Base-by-base conservation (phyloP, 169 alveolate genomes). In the Plasmodium relictum region DNA sequence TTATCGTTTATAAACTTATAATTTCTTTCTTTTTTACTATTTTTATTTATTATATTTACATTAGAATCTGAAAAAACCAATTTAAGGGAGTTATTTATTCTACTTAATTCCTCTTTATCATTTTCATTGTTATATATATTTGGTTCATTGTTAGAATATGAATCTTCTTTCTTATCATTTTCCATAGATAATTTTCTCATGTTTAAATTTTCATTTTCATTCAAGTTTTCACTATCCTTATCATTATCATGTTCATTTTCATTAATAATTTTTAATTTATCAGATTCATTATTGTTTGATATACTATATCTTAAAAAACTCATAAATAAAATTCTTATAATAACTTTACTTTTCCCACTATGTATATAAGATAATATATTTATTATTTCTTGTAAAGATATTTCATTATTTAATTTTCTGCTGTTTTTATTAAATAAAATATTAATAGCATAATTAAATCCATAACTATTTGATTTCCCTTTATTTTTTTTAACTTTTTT, bases 331-430 rank as follows among this genome's bases (percentile, higher is more conserved):
- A 70, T 66, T 16, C 59, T 69, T 50, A 86, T 65, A 71, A 86
- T 48, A 8, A 59, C 69, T 42, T 69, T 20, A 4, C 72, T 58
- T 61, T 86, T 86, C n/a, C 20, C 22, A 41, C 26, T 59, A 42
- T 56, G 52, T 31, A 86, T 59, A 52, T 86, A 86, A 14, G 83
- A 66, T 56, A 86, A 66, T 58, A 86, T 86, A 72, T 69, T 86
- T 16, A 86, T 72, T 24, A 86, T 86, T 58, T 86, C 87, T 74
- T 86, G 92, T 41, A 86, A 56, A 52, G 88, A 86, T 42, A 72
- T 63, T 86, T 70, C 92, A 41, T 59, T 86, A 20, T 22, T 86
- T 10, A 68, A 14, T 42, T 66, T 86, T 71, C 70, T 86, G 59
- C 52, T 70, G 50, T 50, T 61, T 71, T 86, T 86, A 41, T 72